These are phyloP conservation scores for Schwanniomyces occidentalis DNA, from an alignment of 805 yeast species.

Conservation along the genomic window DNA sequence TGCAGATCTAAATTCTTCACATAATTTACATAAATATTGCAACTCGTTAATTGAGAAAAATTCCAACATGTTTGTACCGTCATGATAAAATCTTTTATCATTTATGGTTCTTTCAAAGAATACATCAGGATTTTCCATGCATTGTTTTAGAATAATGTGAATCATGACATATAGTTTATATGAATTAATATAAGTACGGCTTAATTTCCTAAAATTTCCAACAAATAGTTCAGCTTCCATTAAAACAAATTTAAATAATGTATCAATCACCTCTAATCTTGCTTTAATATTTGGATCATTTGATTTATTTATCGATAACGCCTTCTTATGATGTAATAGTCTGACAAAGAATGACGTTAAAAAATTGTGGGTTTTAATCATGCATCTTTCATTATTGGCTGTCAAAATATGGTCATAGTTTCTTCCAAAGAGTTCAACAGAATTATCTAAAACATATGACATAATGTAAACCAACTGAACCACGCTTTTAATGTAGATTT, in stretches of 20 bases:
- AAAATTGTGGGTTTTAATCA: constrained; percentile 43
- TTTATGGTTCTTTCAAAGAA: constrained; percentile 32
- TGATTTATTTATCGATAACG: constrained; percentile 21
- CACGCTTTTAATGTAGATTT: constrained; percentile 40
- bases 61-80: constrained; percentile 41
- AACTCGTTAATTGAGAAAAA: constrained; percentile 37
- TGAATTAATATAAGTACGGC: constrained; percentile 39
- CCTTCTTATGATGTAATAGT: constrained; percentile 37
- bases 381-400: constrained; percentile 35
- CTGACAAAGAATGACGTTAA: constrained; percentile 40
- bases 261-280: constrained; percentile 32
- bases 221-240: constrained; percentile 44
- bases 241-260: constrained; percentile 30
- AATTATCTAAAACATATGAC: constrained; percentile 43
- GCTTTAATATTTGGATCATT: constrained; percentile 15
- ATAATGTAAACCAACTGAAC: constrained; percentile 44
- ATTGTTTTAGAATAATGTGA: constrained; percentile 39
- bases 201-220: constrained; percentile 40
- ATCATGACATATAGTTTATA: constrained; percentile 43
- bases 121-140: constrained; percentile 40
- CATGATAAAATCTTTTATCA: constrained; percentile 29
- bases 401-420: constrained; percentile 40
- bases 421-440: constrained; percentile 41
- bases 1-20: constrained; percentile 40
- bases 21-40: constrained; percentile 33